A percentile compares a stretch with the other conserved stretches of the same genome.
Evolutionary conservation across 345 rosid species (phyloP).

Genomic region (Odontarrhena argentea): DNA sequence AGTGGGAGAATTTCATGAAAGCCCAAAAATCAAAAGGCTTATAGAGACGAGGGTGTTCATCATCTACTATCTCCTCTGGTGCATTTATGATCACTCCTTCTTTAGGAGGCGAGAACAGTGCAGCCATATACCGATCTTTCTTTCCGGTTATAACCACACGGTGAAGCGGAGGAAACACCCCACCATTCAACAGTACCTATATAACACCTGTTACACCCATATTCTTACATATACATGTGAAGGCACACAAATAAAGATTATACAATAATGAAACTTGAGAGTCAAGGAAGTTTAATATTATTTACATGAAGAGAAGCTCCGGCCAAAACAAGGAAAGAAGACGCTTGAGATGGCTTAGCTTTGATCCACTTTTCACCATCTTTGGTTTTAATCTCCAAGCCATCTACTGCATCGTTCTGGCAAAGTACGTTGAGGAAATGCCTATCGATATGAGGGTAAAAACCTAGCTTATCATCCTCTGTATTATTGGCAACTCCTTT

Average conservation of each 20-base stretch:
- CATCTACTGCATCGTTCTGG: constrained; percentile 51
- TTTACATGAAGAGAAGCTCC: constrained; percentile 56
- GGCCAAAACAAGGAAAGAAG: constrained; percentile 49
- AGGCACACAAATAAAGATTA: neutral
- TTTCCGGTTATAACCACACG: constrained; percentile 35
- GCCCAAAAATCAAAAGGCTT: constrained; percentile 37
- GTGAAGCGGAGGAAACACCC: constrained; percentile 36
- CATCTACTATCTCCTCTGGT: constrained; percentile 26
- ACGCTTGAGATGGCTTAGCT: constrained; percentile 47
- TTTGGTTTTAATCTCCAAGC: constrained; percentile 49
- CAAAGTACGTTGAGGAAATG: constrained; percentile 50
- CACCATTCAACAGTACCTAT: constrained; percentile 41
- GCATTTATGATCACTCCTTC: constrained; percentile 30
- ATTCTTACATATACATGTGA: neutral
- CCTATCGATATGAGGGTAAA: constrained; percentile 53
- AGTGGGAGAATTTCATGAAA: constrained; percentile 19
- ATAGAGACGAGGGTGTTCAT: constrained; percentile 37
- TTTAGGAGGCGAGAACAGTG: constrained; percentile 32
- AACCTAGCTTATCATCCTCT: constrained; percentile 34
- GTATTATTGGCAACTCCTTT: constrained; percentile 17
- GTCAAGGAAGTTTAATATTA: constrained; percentile 16
- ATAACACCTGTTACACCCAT: neutral
- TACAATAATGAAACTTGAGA: constrained; percentile 2
- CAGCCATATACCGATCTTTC: constrained; percentile 28
- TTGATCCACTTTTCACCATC: constrained; percentile 48